Conservation (phyloP, 164 flowering plant species). For the Vitis amurensis region DNA sequence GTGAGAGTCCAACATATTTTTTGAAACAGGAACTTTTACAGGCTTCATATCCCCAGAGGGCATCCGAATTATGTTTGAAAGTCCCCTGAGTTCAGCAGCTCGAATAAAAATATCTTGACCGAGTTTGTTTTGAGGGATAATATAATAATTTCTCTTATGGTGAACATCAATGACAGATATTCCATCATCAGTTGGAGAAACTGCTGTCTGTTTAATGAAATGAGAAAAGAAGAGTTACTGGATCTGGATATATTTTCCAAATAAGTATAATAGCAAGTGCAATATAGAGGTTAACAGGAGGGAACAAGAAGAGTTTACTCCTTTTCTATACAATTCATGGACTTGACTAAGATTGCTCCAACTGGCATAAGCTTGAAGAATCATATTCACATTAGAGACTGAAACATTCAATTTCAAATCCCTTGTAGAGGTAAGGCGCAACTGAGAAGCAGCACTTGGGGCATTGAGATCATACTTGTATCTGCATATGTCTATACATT, state of each 20-base stretch:
- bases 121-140: slow-evolving; percentile 87
- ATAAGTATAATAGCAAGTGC: not conserved
- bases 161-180: slow-evolving; percentile 54
- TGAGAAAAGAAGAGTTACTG: not conserved
- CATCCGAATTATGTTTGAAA: slow-evolving; percentile 58
- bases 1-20: slow-evolving; percentile 83
- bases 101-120: slow-evolving; percentile 87
- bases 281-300: not conserved
- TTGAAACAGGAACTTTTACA: slow-evolving; percentile 79
- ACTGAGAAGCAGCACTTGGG: slow-evolving; percentile 76
- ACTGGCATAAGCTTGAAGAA: slow-evolving; percentile 97
- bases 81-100: slow-evolving; percentile 58
- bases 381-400: slow-evolving; percentile 87
- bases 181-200: slow-evolving; percentile 41
- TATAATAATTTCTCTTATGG: slow-evolving; percentile 57
- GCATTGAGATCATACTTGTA: slow-evolving; percentile 70
- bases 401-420: slow-evolving; percentile 87
- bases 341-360: slow-evolving; percentile 76
- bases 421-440: slow-evolving; percentile 69
- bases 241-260: not conserved
- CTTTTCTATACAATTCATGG: slow-evolving; percentile 42
- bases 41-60: slow-evolving; percentile 80
- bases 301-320: slow-evolving; percentile 30
- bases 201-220: slow-evolving; percentile 41
- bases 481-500: slow-evolving; percentile 36